A percentile compares a stretch with the other conserved stretches of the same genome.
These are phyloP conservation scores for Toxicodendron radicans DNA, from an alignment of 345 rosid species.

Conservation along the genomic window DNA sequence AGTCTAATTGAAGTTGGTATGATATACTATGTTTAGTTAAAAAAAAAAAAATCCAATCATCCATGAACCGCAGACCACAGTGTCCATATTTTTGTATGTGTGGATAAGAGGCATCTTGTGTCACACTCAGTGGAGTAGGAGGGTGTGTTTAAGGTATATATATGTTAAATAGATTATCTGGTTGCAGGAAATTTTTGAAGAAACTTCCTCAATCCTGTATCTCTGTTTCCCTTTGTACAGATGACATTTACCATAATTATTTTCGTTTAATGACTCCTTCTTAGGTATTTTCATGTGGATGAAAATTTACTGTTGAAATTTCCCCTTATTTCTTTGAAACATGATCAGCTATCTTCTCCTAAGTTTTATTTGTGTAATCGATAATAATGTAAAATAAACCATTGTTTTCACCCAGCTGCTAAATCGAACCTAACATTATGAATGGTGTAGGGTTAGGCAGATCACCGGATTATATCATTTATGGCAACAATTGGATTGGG, in stretches of 20 bases:
- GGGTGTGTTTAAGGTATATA: background rate
- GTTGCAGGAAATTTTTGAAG: background rate
- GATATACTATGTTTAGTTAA: slow-evolving; percentile 75
- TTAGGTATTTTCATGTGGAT: background rate
- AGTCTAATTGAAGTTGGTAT: slow-evolving; percentile 95
- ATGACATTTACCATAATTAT: background rate
- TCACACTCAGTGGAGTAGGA: background rate
- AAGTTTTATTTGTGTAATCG: no score
- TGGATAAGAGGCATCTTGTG: background rate
- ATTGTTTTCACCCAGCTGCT: no score
- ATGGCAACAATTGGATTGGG: no score
- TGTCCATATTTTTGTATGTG: background rate
- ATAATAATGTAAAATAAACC: no score
- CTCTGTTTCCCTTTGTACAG: background rate
- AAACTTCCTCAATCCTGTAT: background rate
- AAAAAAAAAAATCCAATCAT: background rate
- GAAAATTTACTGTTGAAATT: slow-evolving; percentile 3
- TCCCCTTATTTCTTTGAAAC: no score
- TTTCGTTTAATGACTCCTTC: background rate
- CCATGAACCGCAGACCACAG: background rate
- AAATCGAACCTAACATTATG: no score
- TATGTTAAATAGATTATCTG: background rate
- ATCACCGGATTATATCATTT: no score
- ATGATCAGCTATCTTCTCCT: no score
- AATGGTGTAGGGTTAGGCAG: no score